Percentiles rank a stretch among this genome's conserved stretches.
Conservation (phyloP, 2,329 filamentous ascomycete species). For the Aureobasidium namibiae region DNA sequence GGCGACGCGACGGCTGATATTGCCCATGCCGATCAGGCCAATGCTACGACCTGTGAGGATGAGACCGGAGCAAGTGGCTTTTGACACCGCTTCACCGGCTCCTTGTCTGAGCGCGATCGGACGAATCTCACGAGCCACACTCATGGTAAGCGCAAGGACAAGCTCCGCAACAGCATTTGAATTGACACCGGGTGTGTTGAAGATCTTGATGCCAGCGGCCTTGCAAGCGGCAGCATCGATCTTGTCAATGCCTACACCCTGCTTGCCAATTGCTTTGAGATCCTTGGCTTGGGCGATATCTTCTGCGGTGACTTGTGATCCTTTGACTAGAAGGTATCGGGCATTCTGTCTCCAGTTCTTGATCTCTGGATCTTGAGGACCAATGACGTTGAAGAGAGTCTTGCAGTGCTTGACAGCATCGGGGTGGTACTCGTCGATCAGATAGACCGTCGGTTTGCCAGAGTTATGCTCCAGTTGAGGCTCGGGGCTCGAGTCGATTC, state of each 20-base stretch:
- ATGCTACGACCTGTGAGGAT: constrained; percentile 27
- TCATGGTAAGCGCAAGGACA: constrained; percentile 24
- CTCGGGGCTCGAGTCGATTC: neutral
- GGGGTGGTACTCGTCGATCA: constrained; percentile 24
- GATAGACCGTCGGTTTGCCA: constrained; percentile 17
- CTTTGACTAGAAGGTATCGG: constrained; percentile 32
- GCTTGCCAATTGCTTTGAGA: constrained; percentile 39
- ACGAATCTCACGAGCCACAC: constrained; percentile 27
- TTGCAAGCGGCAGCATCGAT: constrained; percentile 35
- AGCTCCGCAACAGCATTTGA: constrained; percentile 28
- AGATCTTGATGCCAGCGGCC: constrained; percentile 33
- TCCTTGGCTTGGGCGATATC: constrained; percentile 22
- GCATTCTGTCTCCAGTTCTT: constrained; percentile 36
- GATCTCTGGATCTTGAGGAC: constrained; percentile 27
- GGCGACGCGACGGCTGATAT: constrained; percentile 29
- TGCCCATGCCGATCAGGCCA: constrained; percentile 33
- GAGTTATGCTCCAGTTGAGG: neutral
- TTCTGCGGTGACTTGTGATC: constrained; percentile 21
- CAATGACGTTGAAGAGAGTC: constrained; percentile 33
- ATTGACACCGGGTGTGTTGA: constrained; percentile 42
- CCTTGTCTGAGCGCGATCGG: constrained; percentile 15
- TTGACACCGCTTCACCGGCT: constrained; percentile 25
- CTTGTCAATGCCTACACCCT: constrained; percentile 41
- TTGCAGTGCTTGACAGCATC: constrained; percentile 25
- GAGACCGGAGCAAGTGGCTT: constrained; percentile 36